Evolutionary conservation across 257 asterid genomes (phyloP).

Genomic region (Solanum etuberosum): DNA sequence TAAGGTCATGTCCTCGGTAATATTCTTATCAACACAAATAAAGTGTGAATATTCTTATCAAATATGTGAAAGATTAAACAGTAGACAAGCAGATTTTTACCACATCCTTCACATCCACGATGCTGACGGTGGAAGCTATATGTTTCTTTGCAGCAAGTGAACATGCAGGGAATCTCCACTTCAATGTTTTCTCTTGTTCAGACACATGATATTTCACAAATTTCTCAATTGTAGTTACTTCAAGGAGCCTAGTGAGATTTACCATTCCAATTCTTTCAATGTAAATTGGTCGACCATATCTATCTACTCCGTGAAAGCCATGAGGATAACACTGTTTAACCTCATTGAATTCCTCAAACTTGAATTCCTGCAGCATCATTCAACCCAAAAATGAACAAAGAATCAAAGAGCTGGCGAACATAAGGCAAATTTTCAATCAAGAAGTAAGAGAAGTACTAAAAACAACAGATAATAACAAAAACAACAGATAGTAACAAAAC

Average conservation of each 20-base stretch:
- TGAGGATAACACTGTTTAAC: slow-evolving; percentile 68
- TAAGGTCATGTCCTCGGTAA: background rate
- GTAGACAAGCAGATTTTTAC: slow-evolving; percentile 11
- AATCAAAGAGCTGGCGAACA: background rate
- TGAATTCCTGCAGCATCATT: slow-evolving; percentile 41
- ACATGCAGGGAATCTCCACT: slow-evolving; percentile 60
- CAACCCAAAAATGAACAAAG: background rate
- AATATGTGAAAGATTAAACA: background rate
- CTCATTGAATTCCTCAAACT: slow-evolving; percentile 37
- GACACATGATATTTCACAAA: slow-evolving; percentile 53
- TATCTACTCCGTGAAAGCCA: slow-evolving; percentile 75
- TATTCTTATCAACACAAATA: background rate
- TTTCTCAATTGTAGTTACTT: slow-evolving; percentile 49
- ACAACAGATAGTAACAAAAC: background rate
- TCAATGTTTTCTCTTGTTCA: slow-evolving; percentile 62
- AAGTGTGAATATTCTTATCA: background rate
- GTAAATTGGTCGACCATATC: slow-evolving; percentile 63
- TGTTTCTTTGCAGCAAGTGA: slow-evolving; percentile 67
- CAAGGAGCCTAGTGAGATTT: slow-evolving; percentile 34
- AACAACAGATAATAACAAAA: background rate
- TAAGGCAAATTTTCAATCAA: background rate
- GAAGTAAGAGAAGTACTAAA: background rate
- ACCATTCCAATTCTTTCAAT: slow-evolving; percentile 63
- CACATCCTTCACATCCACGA: slow-evolving; percentile 73
- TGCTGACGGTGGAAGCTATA: slow-evolving; percentile 64